These are phyloP conservation scores for Zoysia japonica DNA, from an alignment of 176 grass and related monocot genomes.

Conservation along the genomic window DNA sequence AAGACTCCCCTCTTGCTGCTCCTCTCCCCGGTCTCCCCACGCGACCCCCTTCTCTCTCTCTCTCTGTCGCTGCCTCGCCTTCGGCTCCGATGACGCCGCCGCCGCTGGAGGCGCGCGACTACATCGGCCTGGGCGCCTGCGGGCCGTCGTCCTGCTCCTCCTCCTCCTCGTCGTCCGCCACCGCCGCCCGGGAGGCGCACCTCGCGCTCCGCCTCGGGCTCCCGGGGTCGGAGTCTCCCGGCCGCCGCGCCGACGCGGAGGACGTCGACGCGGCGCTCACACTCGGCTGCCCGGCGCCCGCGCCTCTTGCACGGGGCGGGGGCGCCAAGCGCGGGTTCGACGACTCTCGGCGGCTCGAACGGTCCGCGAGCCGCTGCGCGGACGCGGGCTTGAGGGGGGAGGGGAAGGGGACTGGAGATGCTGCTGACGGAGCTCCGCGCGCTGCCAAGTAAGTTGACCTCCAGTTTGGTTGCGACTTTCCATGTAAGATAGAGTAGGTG, in stretches of 20 bases:
- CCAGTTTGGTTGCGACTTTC: neutral
- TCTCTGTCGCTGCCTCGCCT: neutral
- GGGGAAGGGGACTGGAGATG: neutral
- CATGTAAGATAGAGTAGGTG: neutral
- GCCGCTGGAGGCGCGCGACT: slow-evolving; percentile 53
- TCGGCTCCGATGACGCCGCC: slow-evolving; percentile 32
- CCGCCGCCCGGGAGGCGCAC: slow-evolving; percentile 3
- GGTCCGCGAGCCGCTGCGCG: neutral
- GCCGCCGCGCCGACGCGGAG: slow-evolving; percentile 7
- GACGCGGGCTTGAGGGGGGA: neutral
- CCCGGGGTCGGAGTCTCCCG: slow-evolving; percentile 43
- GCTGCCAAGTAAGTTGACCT: slow-evolving; percentile 46
- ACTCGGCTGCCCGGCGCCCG: slow-evolving; percentile 25
- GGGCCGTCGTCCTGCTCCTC: neutral
- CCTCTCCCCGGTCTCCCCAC: neutral
- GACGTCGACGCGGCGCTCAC: slow-evolving; percentile 49
- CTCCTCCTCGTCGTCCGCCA: slow-evolving; percentile 12
- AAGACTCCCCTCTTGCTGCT: neutral
- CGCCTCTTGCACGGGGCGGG: slow-evolving; percentile 21
- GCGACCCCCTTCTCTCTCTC: neutral
- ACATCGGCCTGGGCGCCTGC: slow-evolving; percentile 40
- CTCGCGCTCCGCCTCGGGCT: slow-evolving; percentile 61
- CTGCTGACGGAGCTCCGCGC: slow-evolving; percentile 22
- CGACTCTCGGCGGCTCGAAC: slow-evolving; percentile 25
- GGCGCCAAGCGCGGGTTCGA: slow-evolving; percentile 53